Conservation (phyloP, 2,329 filamentous ascomycete genomes). For the Pestalotiopsis sp. region DNA sequence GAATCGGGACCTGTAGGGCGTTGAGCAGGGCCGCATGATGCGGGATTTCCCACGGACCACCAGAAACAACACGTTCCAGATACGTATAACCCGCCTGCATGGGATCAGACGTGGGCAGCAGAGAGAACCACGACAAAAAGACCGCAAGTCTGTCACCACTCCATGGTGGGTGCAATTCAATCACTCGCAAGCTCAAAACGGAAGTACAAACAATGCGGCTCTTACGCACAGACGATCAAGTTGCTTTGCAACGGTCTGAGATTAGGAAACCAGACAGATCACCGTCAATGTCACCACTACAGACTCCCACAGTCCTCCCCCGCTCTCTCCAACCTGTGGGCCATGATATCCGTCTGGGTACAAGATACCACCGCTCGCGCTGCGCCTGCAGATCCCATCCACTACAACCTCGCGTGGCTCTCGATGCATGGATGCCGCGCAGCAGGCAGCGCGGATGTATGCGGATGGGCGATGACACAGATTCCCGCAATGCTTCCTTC, state of each 20-base stretch:
- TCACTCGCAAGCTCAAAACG: background rate
- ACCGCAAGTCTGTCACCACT: background rate
- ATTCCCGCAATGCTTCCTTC: background rate
- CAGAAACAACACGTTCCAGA: background rate
- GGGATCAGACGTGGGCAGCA: background rate
- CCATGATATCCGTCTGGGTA: background rate
- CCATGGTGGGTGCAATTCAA: background rate
- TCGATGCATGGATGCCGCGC: background rate
- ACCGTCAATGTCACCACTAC: background rate
- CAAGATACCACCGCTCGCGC: background rate
- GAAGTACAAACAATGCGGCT: slow-evolving; percentile 3
- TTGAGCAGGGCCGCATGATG: background rate
- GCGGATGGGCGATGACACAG: background rate
- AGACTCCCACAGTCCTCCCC: background rate
- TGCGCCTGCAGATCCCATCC: background rate
- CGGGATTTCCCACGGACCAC: background rate
- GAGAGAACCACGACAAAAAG: background rate
- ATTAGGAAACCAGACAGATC: background rate
- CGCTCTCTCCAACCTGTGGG: background rate
- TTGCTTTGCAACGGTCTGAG: background rate
- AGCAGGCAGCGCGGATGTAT: background rate
- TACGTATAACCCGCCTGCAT: background rate
- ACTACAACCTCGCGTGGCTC: background rate
- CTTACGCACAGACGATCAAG: slow-evolving; percentile 8
- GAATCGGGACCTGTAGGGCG: background rate